Base-by-base conservation (phyloP, 805 yeast species). In the Candida chilensis region DNA sequence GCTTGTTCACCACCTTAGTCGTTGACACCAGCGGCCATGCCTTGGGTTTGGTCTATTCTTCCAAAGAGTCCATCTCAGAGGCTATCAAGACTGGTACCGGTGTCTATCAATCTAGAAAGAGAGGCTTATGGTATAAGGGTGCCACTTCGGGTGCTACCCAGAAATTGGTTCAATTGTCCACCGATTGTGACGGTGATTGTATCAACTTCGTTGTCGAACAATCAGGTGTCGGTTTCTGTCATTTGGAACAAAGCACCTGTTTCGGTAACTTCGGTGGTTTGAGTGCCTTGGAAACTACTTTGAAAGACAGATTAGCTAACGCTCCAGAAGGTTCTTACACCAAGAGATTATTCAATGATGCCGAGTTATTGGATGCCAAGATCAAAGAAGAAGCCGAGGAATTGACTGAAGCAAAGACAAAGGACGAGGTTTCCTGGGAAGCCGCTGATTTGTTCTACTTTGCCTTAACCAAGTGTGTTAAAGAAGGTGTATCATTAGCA, bases 311-410 rank as follows among this genome's bases (percentile, higher is more conserved):
- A 49, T 57, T 69, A 32, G 49, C 41, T 9, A 61, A 64, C 44
- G 94, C 97, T 3, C 95, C 95, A 13, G 84, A 67, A 39, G 96
- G 95, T 2, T 88, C 96, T n/a, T 92, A 92, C 61, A 90, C 98
- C 11, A 76, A 80, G 48, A 71, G 98, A 39, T 63, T 92, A 37
- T 87, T 90, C 47, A 67, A 73, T 30, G 97, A 92, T 56, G 75
- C 74, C 24, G 67, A 64, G 16, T 64, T 92, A 30, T 67, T 92
- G 42, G 63, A 68, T 33, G 96, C 97, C 16, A 85, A 92, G 64
- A 79, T 92, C 57, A 75, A 77, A 53, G 98, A 92, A 60, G 98
- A 92, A 57, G 94, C 96, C 27, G 96, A 90, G 47, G 98, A 92
- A 56, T 71, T 92, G 38, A 75, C 87, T 19, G 96, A 87, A 35